phyloP scores from a whole-genome alignment of 1,139 yeast genomes.

The Pichia sp. region DNA sequence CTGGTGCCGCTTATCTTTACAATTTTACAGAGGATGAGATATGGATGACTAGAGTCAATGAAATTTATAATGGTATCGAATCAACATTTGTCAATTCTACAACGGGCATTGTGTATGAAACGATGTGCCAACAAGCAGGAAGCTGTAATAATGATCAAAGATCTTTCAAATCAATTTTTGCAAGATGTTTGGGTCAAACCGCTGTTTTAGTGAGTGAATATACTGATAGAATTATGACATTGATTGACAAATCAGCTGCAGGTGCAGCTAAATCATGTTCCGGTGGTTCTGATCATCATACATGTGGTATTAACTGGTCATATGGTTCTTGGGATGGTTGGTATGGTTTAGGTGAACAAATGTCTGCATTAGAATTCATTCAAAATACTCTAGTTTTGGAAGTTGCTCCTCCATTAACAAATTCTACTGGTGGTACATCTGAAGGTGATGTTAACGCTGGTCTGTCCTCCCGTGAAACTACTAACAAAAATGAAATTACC shows the following conservation, averaged over 20 bases:
- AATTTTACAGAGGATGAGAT: conserved; percentile 42
- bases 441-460: conserved; percentile 45
- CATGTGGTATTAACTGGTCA: conserved; percentile 57
- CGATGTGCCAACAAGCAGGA: conserved; percentile 55
- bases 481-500: conserved; percentile 30
- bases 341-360: conserved; percentile 56
- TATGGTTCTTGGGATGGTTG: conserved; percentile 42
- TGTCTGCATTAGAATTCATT: conserved; percentile 50
- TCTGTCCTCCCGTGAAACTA: conserved; percentile 25
- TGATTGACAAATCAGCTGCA: conserved; percentile 41
- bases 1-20: conserved; percentile 70
- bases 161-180: conserved; percentile 66
- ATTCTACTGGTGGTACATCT: conserved; percentile 41
- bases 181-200: conserved; percentile 59
- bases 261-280: conserved; percentile 55
- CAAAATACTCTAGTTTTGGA: conserved; percentile 37
- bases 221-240: conserved; percentile 36
- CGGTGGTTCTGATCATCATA: conserved; percentile 51
- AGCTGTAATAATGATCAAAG: conserved; percentile 71
- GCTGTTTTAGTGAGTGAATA: conserved; percentile 51
- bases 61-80: conserved; percentile 44
- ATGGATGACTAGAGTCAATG: conserved; percentile 52
- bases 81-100: conserved; percentile 41
- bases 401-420: conserved; percentile 51
- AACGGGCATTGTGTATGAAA: conserved; percentile 49